phyloP scores from a whole-genome alignment of 2,329 filamentous ascomycete genomes.

The Cordyceps militaris region DNA sequence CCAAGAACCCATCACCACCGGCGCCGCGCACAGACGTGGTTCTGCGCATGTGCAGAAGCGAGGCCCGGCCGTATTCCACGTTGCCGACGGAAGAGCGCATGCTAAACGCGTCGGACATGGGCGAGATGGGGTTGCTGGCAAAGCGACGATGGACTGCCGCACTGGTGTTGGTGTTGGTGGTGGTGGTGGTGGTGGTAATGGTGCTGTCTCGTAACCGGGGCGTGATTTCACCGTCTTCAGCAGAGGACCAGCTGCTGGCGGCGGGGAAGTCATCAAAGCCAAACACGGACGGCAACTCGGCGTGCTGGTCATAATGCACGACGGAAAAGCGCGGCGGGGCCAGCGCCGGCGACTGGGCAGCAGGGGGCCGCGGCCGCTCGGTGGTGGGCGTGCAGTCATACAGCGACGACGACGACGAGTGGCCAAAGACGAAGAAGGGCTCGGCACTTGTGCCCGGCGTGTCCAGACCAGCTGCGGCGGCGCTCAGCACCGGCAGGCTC shows the following conservation, averaged over 20 bases:
- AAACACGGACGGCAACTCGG: conserved; percentile 4
- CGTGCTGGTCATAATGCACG: conserved; percentile 1
- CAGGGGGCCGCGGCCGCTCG: background rate
- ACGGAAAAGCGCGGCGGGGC: background rate
- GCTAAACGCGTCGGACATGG: conserved; percentile 28
- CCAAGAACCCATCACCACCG: background rate
- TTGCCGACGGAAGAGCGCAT: conserved; percentile 28
- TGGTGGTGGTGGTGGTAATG: background rate
- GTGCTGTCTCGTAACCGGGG: background rate
- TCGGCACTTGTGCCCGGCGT: too few relatives aligned
- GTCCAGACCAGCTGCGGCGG: too few relatives aligned
- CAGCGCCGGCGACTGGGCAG: background rate
- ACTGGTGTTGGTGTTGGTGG: background rate
- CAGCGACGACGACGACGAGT: conserved; percentile 13
- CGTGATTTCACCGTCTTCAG: background rate
- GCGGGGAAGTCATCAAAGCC: conserved; percentile 5
- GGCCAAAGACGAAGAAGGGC: too few relatives aligned
- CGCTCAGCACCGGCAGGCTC: conserved; percentile 42
- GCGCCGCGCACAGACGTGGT: conserved; percentile 16
- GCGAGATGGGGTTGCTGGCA: conserved; percentile 16
- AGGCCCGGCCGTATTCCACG: conserved; percentile 34
- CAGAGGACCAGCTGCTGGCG: background rate
- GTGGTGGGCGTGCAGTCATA: background rate
- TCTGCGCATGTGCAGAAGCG: conserved; percentile 29
- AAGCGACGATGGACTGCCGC: background rate